phyloP scores from a whole-genome alignment of 140 eudicot species.

The Oenanthe javanica region DNA sequence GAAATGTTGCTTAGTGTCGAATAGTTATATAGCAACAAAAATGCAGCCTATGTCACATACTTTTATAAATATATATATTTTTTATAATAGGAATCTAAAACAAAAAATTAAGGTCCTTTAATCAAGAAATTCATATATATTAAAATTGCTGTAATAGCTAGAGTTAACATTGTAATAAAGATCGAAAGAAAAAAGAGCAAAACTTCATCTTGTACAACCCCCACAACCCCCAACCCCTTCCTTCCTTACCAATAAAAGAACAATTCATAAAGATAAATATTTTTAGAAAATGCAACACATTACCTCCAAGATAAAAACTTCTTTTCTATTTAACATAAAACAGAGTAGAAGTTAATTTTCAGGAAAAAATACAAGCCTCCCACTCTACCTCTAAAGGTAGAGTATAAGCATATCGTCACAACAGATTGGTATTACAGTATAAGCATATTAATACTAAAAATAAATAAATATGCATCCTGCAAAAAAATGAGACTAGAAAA shows the following conservation, averaged over 20 bases:
- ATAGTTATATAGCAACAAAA: neutral
- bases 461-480: conserved; percentile 4
- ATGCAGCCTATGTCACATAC: neutral
- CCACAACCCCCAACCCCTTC: neutral
- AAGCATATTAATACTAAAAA: conserved; percentile 10
- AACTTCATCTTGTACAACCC: neutral
- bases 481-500: neutral
- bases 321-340: neutral
- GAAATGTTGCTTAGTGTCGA: neutral
- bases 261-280: neutral
- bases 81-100: neutral
- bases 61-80: neutral
- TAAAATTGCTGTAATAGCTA: neutral
- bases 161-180: neutral
- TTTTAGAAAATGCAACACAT: neutral
- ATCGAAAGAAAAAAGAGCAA: neutral
- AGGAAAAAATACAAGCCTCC: neutral
- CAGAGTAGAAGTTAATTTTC: neutral
- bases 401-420: conserved; percentile 18
- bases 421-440: conserved; percentile 24
- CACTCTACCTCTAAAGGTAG: neutral
- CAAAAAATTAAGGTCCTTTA: neutral
- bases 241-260: no score
- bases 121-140: neutral
- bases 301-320: neutral